phyloP scores from a whole-genome alignment of 2,329 filamentous ascomycete species.

The Paraconiothyrium brasiliense region DNA sequence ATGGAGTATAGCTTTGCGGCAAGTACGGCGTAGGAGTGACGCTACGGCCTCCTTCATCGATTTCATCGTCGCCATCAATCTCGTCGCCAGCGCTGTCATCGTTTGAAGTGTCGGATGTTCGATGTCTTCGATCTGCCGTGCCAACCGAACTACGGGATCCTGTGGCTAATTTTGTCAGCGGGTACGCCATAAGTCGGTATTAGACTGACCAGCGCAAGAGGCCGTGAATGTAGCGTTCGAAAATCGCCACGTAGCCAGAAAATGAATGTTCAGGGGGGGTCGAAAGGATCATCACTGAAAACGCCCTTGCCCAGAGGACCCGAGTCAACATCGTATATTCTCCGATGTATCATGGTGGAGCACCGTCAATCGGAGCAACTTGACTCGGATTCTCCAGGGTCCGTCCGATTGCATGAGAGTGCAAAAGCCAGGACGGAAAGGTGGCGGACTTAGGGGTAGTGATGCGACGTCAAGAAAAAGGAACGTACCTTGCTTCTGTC shows the following conservation, averaged over 20 bases:
- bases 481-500: conserved; percentile 12
- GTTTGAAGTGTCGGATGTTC: conserved; percentile 10
- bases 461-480: not conserved
- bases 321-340: not conserved
- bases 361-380: not conserved
- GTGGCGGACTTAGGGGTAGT: not conserved
- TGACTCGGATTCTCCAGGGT: too few relatives aligned
- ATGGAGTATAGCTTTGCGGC: conserved; percentile 16
- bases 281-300: not conserved
- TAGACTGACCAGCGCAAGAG: not conserved
- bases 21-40: conserved; percentile 15
- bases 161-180: conserved; percentile 11
- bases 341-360: not conserved
- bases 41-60: conserved; percentile 7
- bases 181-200: not conserved
- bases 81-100: not conserved
- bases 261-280: not conserved
- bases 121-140: not conserved
- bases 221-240: not conserved
- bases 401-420: not conserved
- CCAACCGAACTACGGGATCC: conserved; percentile 11
- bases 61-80: not conserved
- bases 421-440: not conserved
- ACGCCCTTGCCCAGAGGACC: not conserved
- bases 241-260: not conserved